Evolutionary conservation across 2,329 filamentous ascomycete genomes (phyloP).

Genomic region (Fusarium sp.): DNA sequence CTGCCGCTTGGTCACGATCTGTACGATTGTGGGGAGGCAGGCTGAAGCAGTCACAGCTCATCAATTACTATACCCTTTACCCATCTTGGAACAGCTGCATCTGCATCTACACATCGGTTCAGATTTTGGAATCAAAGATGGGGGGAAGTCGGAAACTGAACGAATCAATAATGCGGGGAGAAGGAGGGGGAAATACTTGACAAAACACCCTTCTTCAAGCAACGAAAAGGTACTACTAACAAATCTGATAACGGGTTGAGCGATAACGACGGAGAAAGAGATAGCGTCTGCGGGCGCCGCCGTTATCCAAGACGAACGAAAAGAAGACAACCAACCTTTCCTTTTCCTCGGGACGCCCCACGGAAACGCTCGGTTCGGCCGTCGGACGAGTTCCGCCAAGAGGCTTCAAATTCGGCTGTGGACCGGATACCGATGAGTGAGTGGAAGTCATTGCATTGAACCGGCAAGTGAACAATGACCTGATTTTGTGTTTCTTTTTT

Average conservation of each 20-base stretch:
- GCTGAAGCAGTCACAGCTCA: slow-evolving; percentile 5
- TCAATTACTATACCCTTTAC: background rate
- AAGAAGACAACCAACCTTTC: slow-evolving; percentile 10
- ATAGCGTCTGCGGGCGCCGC: slow-evolving; percentile 19
- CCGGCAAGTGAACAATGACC: background rate
- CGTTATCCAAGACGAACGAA: slow-evolving; percentile 6
- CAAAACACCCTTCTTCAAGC: background rate
- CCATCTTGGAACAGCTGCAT: background rate
- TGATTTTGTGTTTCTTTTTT: slow-evolving; percentile 1
- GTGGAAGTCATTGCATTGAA: background rate
- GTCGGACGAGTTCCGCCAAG: slow-evolving; percentile 33
- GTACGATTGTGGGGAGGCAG: slow-evolving; percentile 6
- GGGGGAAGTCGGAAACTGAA: background rate
- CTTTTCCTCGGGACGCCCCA: slow-evolving; percentile 32
- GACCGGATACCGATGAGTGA: slow-evolving; percentile 6
- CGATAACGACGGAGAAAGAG: background rate
- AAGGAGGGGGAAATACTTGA: background rate
- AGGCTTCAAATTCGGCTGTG: slow-evolving; percentile 1
- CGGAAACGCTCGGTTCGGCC: slow-evolving; percentile 45
- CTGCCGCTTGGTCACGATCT: slow-evolving; percentile 1
- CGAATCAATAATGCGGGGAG: slow-evolving; percentile 28
- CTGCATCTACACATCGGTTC: slow-evolving; percentile 22
- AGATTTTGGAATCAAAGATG: slow-evolving; percentile 3
- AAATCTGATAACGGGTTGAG: slow-evolving; percentile 9
- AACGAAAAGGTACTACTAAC: background rate